A percentile compares a stretch with the other conserved stretches of the same genome.
Conservation (phyloP, 1,139 yeast species). For the Magnusiomyces tetraspermus region DNA sequence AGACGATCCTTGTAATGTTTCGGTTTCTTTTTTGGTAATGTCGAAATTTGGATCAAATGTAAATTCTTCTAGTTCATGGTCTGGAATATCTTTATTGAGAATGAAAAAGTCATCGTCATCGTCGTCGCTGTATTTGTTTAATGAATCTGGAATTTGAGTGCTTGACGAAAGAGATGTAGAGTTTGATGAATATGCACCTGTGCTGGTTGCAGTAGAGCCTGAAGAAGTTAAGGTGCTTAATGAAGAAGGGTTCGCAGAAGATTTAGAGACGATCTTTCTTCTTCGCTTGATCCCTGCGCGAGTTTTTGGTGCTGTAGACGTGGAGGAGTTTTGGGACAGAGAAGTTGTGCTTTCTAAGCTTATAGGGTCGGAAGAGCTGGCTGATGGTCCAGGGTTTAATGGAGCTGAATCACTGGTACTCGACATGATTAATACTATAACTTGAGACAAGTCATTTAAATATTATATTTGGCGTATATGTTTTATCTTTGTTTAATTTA, state of each 20-base stretch:
- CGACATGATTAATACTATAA: no score
- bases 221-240: no score
- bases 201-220: neutral
- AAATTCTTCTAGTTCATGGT: neutral
- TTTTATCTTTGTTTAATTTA: no score
- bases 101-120: slow-evolving; percentile 1
- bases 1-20: no score
- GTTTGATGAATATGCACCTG: neutral
- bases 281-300: neutral
- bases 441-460: no score
- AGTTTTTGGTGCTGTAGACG: neutral
- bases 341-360: no score
- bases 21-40: neutral
- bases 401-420: no score
- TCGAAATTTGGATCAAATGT: neutral
- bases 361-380: no score
- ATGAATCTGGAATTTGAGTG: neutral
- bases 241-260: no score
- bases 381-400: no score
- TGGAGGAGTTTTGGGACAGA: no score
- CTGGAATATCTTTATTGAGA: neutral
- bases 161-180: neutral
- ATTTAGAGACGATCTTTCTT: neutral
- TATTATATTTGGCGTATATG: no score
- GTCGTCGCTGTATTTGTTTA: neutral